Percentiles rank a stretch among this genome's conserved stretches.
These are phyloP conservation scores for Exserohilum turcica DNA, from an alignment of 2,329 filamentous ascomycete genomes.

Conservation along the genomic window DNA sequence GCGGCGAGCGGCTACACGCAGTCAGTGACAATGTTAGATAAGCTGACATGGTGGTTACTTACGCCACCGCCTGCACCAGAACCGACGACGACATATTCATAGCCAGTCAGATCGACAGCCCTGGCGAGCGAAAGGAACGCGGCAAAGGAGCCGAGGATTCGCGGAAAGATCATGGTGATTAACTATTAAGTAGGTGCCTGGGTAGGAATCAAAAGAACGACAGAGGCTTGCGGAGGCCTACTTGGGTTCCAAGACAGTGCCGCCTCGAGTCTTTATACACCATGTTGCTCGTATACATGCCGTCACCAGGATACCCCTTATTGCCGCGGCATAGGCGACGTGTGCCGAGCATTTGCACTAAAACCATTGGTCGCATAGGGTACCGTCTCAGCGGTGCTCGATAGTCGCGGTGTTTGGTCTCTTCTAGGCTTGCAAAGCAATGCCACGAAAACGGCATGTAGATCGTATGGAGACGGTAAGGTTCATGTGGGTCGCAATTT, in stretches of 20 bases:
- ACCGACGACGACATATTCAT: slow-evolving; percentile 68
- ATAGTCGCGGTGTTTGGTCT: slow-evolving; percentile 17
- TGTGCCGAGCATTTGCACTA: slow-evolving; percentile 1
- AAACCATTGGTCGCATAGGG: slow-evolving; percentile 3
- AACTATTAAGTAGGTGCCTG: slow-evolving; percentile 7
- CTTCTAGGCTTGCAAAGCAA: slow-evolving; percentile 12
- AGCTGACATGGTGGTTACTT: neutral
- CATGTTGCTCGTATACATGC: neutral
- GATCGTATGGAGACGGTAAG: slow-evolving; percentile 5
- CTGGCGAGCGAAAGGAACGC: slow-evolving; percentile 28
- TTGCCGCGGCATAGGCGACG: neutral
- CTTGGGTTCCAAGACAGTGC: slow-evolving; percentile 6
- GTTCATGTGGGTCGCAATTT: slow-evolving; percentile 9
- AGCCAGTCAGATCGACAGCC: slow-evolving; percentile 47
- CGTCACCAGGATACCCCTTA: neutral
- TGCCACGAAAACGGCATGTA: slow-evolving; percentile 4
- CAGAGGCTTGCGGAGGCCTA: slow-evolving; percentile 21
- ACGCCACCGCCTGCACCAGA: slow-evolving; percentile 49
- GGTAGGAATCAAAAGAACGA: slow-evolving; percentile 16
- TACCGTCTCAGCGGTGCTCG: slow-evolving; percentile 8
- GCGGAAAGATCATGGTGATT: slow-evolving; percentile 31
- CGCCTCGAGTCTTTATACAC: slow-evolving; percentile 17
- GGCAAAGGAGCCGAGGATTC: slow-evolving; percentile 25
- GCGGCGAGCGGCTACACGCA: slow-evolving; percentile 47
- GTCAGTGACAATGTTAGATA: neutral